Percentiles rank a stretch among this genome's conserved stretches.
Conservation (phyloP, 139 green algal genomes). For the Desmodesmus armatus region DNA sequence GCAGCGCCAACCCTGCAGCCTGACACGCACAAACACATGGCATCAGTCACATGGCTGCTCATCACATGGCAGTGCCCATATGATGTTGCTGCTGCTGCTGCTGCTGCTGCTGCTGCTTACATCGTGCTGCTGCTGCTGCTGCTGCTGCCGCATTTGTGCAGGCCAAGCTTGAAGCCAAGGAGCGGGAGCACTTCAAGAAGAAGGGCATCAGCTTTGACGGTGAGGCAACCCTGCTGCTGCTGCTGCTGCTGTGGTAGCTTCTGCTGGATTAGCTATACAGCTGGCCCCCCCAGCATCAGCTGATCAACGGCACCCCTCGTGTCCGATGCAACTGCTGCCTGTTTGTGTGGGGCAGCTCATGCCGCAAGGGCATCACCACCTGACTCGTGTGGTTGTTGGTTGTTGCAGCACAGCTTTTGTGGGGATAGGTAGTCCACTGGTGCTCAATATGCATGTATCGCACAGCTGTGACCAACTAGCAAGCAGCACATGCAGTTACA, state of each 20-base stretch:
- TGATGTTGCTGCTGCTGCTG: neutral
- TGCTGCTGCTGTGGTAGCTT: neutral
- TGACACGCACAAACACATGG: too few relatives aligned
- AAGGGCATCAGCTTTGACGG: slow-evolving; percentile 81
- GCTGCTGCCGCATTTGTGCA: slow-evolving; percentile 33
- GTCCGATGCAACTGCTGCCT: neutral
- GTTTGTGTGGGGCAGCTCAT: neutral
- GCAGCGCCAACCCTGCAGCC: too few relatives aligned
- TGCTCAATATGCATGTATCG: neutral
- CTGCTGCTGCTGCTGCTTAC: neutral
- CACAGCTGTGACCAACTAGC: neutral
- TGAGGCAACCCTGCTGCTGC: slow-evolving; percentile 38
- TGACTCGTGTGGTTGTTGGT: neutral
- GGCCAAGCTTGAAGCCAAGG: slow-evolving; percentile 82
- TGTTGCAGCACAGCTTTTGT: neutral
- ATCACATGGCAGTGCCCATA: neutral
- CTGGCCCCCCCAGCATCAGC: neutral
- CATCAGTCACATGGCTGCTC: neutral
- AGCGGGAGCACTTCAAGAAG: slow-evolving; percentile 80
- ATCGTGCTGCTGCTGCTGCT: neutral
- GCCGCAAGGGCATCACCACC: neutral
- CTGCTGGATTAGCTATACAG: neutral
- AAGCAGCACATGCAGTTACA: neutral
- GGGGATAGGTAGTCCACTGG: neutral
- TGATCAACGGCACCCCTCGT: too few relatives aligned